Base-by-base conservation (phyloP, 1,284 basidiomycete genomes). In the Trichosporon asahii region DNA sequence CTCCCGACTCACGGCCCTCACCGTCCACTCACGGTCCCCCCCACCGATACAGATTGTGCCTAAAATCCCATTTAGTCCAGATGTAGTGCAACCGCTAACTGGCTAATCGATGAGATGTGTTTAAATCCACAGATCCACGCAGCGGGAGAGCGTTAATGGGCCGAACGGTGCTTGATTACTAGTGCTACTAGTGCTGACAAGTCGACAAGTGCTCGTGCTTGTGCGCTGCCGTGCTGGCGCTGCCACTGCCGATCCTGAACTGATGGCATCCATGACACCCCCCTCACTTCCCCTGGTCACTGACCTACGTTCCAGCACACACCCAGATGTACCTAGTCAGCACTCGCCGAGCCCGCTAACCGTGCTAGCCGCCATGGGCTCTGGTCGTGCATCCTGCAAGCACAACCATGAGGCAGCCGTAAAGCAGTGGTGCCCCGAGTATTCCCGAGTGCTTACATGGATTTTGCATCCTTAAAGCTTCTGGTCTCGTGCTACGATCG, bases 351-450 rank as follows among this genome's bases (percentile, higher is more conserved):
- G 29, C 55, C 55, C 57, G 57, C 57, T 61, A 61, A 61, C 57
- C 27, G 57, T 61, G 29, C 57, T 61, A 61, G 57, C 57, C 57
- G 57, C 57, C 57, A 61, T 61, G 57, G 57, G 57, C 49, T 18
- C 9, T 23, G 49, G 18, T 53, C 49, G 40, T 44, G 40, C 40
- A 44, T 53, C 15, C 6, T 53, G 49, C 11, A 37, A 12, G 23
- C 49, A 53, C 49, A 53, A 6, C n/a, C 49, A 46, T 21, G 44
- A 53, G 49, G 21, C 23, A 53, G n/a, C 49, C 49, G 49, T 53
- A 53, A n/a, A 12, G 21, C 7, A 18, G 21, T 37, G 35, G 35
- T 37, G 35, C 35, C 49, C 49, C 49, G 49, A 53, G 49, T 53
- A 53, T 53, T 53, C 49, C 49, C 49, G 49, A 53, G 49, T 53